These are phyloP conservation scores for Lecanoromycetidae sp. DNA, from an alignment of 2,329 filamentous ascomycete species.

Conservation along the genomic window DNA sequence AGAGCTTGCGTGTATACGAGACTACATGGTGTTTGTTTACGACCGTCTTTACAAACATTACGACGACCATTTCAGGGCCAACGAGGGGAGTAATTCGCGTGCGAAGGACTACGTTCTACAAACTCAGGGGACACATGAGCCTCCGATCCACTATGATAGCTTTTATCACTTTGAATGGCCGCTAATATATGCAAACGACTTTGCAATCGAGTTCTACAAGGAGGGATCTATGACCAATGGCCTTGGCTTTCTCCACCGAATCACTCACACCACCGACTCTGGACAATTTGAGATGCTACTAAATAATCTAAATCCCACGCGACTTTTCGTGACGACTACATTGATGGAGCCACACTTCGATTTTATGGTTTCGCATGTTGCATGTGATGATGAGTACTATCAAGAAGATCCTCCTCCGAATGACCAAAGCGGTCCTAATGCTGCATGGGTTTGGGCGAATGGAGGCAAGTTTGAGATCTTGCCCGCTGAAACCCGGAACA, in stretches of 20 bases:
- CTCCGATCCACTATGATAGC: too few species aligned
- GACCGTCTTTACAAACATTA: not conserved
- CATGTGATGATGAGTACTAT: not conserved
- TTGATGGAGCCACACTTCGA: not conserved
- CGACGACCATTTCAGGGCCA: not conserved
- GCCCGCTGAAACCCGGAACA: not conserved
- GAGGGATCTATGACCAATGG: too few species aligned
- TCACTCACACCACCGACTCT: too few species aligned
- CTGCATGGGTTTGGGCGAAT: not conserved
- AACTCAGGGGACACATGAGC: too few species aligned
- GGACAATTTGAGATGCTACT: too few species aligned
- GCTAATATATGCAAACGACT: too few species aligned
- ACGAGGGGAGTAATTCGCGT: not conserved
- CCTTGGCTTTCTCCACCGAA: not conserved
- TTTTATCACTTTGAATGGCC: too few species aligned
- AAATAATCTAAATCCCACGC: too few species aligned
- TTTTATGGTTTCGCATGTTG: not conserved
- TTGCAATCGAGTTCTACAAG: too few species aligned
- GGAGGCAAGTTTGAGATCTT: not conserved
- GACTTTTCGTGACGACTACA: too few species aligned
- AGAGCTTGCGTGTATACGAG: constrained; percentile 15
- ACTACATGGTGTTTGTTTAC: constrained; percentile 8
- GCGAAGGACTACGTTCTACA: too few species aligned
- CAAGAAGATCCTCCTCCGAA: not conserved
- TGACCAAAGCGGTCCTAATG: not conserved